phyloP scores from a whole-genome alignment of 306 rosid genomes.

The Glycine latifolia region DNA sequence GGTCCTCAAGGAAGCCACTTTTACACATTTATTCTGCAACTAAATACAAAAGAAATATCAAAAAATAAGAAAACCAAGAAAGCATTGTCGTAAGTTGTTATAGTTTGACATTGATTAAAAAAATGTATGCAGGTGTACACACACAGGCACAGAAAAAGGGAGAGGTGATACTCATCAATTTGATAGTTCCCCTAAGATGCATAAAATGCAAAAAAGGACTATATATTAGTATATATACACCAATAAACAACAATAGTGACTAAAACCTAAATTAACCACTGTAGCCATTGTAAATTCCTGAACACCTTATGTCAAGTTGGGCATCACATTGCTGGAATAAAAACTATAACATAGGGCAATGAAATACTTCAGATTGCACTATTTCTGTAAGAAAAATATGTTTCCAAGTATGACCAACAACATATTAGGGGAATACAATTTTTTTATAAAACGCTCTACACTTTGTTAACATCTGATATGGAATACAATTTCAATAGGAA shows the following conservation, averaged over 20 bases:
- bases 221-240: not conserved
- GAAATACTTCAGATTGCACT: slow-evolving; percentile 25
- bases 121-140: not conserved
- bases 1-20: slow-evolving; percentile 41
- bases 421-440: no score
- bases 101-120: slow-evolving; percentile 12
- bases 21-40: slow-evolving; percentile 51
- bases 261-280: slow-evolving; percentile 24
- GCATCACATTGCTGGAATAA: not conserved
- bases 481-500: not conserved
- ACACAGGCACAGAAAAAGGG: not conserved
- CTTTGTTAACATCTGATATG: not conserved
- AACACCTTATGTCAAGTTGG: slow-evolving; percentile 15
- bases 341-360: slow-evolving; percentile 20
- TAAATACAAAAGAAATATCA: slow-evolving; percentile 39
- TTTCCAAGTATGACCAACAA: slow-evolving; percentile 31
- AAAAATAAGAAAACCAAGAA: slow-evolving; percentile 15
- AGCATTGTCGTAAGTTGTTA: not conserved
- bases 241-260: not conserved
- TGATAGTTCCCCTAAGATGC: not conserved
- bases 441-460: not conserved
- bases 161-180: not conserved
- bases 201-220: slow-evolving; percentile 1
- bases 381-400: slow-evolving; percentile 2
- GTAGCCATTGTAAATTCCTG: slow-evolving; percentile 9